Conservation (phyloP, 2,329 filamentous ascomycete genomes). For the Pyrenophora graminea region DNA sequence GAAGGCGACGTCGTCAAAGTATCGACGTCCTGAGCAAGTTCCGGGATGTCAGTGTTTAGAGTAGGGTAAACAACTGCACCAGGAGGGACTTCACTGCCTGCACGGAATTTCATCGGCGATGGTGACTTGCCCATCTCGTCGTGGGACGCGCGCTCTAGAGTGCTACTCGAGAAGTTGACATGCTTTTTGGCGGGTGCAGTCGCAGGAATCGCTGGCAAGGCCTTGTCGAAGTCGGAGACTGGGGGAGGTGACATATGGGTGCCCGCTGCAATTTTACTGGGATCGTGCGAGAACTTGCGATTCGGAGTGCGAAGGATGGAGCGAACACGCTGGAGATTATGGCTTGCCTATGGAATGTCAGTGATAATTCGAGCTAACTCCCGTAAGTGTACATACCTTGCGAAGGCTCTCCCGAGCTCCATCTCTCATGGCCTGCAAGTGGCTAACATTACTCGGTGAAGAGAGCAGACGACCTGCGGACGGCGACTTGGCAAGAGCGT, state of each 20-base stretch:
- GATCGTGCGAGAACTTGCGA: constrained; percentile 63
- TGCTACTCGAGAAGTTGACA: constrained; percentile 78
- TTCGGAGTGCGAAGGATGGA: constrained; percentile 66
- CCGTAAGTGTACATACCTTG: constrained; percentile 21
- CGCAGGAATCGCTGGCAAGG: constrained; percentile 58
- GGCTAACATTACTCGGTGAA: constrained; percentile 32
- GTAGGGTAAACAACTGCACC: constrained; percentile 41
- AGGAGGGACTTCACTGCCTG: constrained; percentile 39
- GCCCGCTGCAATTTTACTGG: constrained; percentile 62
- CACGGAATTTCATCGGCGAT: constrained; percentile 43
- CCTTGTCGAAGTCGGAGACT: constrained; percentile 53
- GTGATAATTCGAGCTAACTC: neutral
- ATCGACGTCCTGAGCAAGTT: constrained; percentile 36
- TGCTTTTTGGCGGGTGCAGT: constrained; percentile 77
- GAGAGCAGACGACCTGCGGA: constrained; percentile 56
- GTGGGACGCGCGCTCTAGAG: constrained; percentile 53
- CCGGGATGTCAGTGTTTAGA: constrained; percentile 39
- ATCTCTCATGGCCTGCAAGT: constrained; percentile 40
- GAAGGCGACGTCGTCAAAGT: constrained; percentile 35
- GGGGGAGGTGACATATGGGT: constrained; percentile 58
- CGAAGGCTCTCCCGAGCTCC: constrained; percentile 45
- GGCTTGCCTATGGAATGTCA: constrained; percentile 35
- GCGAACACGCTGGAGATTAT: constrained; percentile 60
- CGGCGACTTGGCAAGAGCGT: constrained; percentile 51
- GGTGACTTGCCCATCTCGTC: constrained; percentile 42